phyloP scores from a whole-genome alignment of 441 rosid genomes.

The Bruguiera hainesii region DNA sequence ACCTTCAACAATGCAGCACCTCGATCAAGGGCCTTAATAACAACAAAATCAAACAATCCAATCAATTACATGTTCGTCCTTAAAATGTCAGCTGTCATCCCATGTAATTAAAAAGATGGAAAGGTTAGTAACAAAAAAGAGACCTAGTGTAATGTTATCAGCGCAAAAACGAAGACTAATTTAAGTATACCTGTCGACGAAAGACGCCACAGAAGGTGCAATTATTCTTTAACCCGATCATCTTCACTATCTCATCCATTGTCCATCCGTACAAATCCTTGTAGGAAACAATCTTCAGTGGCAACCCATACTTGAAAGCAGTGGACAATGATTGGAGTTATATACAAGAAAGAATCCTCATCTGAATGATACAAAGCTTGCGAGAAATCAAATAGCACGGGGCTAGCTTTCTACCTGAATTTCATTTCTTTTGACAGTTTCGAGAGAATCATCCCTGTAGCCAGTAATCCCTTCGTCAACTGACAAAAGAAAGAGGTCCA shows the following conservation, averaged over 20 bases:
- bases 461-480: conserved; percentile 93
- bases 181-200: conserved; percentile 64
- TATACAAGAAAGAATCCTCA: neutral
- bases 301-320: conserved; percentile 65
- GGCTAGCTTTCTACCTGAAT: conserved; percentile 39
- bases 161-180: neutral
- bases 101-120: too few relatives aligned
- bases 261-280: conserved; percentile 98
- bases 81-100: too few relatives aligned
- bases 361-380: too few relatives aligned
- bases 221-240: conserved; percentile 88
- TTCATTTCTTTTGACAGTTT: conserved; percentile 53
- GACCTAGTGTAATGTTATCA: neutral
- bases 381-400: neutral
- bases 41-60: conserved; percentile 8
- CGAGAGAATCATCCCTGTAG: conserved; percentile 90
- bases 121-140: too few relatives aligned
- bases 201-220: conserved; percentile 97
- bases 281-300: conserved; percentile 81
- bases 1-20: conserved; percentile 80
- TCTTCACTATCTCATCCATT: conserved; percentile 95
- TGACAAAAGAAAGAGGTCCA: conserved; percentile 79
- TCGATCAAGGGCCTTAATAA: conserved; percentile 83
- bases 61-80: neutral
- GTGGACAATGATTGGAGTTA: neutral